A percentile compares a stretch with the other conserved stretches of the same genome.
These are phyloP conservation scores for Raphanus hybrid DNA, from an alignment of 441 rosid species.

Conservation along the genomic window DNA sequence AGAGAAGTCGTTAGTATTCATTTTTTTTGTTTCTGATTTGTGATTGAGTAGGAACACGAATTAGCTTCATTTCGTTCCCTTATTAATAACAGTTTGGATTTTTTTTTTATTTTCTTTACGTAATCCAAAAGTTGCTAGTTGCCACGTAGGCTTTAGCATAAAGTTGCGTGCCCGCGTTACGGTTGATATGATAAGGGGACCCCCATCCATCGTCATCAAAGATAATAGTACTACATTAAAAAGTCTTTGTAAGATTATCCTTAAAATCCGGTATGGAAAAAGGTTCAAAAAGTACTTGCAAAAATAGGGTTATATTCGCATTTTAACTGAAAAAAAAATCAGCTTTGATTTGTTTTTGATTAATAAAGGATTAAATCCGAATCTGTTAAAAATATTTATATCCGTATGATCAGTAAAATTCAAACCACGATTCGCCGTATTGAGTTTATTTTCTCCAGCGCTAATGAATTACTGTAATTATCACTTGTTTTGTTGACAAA, in stretches of 20 bases:
- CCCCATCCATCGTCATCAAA: constrained; percentile 11
- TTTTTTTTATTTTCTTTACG: background rate
- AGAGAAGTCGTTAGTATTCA: constrained; percentile 16
- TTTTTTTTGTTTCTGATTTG: background rate
- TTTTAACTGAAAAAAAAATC: background rate
- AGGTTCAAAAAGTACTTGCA: background rate
- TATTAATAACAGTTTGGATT: constrained; percentile 4
- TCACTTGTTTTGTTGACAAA: no score
- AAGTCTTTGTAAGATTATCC: constrained; percentile 16
- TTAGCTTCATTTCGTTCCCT: background rate
- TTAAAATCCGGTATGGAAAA: background rate
- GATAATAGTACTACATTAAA: background rate
- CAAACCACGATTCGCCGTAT: no score
- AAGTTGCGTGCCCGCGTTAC: constrained; percentile 39
- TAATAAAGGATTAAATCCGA: no score
- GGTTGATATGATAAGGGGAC: constrained; percentile 12
- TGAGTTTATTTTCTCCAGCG: no score
- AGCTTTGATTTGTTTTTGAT: no score
- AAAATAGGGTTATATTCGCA: background rate
- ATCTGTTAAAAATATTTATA: no score
- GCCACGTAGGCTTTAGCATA: constrained; percentile 41
- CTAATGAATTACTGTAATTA: no score
- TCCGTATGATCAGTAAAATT: no score
- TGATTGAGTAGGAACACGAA: background rate
- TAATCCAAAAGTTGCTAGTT: constrained; percentile 13